Evolutionary conservation across 805 yeast species (phyloP), one percentile per base, ranked within the genome.

Genomic region (Pichia paraexigua): DNA sequence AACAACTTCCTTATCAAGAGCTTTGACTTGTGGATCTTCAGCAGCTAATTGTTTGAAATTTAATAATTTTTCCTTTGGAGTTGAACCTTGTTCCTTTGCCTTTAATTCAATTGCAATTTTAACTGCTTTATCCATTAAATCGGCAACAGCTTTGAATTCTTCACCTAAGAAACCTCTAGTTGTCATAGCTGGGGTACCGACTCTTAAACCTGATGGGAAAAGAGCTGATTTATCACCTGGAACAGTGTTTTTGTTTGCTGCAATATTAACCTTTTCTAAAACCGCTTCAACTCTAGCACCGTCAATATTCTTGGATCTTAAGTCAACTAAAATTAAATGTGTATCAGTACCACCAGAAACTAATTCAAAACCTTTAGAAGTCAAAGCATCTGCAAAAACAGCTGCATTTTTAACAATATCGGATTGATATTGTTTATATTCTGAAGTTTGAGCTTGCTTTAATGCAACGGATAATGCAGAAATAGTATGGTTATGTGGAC

Each of bases 181-280:
- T 51, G 97, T 85, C 98, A 92, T 92, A 46, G 98, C 98, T 53
- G 99, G 99, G 18, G 98, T 87, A 62, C 99, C 99, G 55, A 92
- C 85, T 76, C 99, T 86, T 58, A 92, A 75, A 62, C 99, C 99
- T 55, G 95, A 88, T 64, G 99, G 99, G 67, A 87, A 89, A 55
- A 92, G 77, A 35, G 99, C 99, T 44, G 96, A 87, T 71, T 82
- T 85, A 72, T 92, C 99, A 63, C 96, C 96, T 54, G 97, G 97
- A 59, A 92, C 87, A 47, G 98, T 85, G 78, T 92, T 92, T 73
- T 92, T 92, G 77, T 92, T 92, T 58, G 91, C 86, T 46, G 98
- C 97, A 68, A 92, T 89, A 76, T 91, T 91, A 63, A 86, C 81
- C 63, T 82, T 82, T 72, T 92, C 97, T 62, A 89, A 81, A 41